A percentile compares a stretch with the other conserved stretches of the same genome.
phyloP scores from a whole-genome alignment of 805 yeast species.

The Suhomyces vadensis region DNA sequence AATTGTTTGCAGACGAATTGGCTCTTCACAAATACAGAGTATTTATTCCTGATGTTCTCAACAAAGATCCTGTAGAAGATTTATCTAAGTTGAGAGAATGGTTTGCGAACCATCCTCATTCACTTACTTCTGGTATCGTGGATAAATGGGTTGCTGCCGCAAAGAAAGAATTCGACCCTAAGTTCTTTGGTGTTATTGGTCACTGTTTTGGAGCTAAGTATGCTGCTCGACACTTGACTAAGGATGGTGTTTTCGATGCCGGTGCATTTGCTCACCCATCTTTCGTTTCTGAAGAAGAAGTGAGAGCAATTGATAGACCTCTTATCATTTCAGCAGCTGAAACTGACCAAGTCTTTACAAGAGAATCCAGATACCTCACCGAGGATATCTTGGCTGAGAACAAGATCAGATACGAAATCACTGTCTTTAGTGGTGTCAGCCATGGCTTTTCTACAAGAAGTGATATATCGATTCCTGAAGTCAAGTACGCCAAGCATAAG shows the following conservation, averaged over 20 bases:
- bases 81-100: constrained; percentile 6
- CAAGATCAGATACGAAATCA: constrained; percentile 58
- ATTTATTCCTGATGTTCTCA: constrained; percentile 32
- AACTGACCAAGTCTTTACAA: constrained; percentile 60
- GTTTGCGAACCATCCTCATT: constrained; percentile 13
- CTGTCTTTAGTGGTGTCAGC: constrained; percentile 58
- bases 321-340: constrained; percentile 75
- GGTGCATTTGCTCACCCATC: constrained; percentile 89
- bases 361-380: constrained; percentile 61
- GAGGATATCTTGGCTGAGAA: constrained; percentile 55
- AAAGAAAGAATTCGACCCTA: constrained; percentile 7
- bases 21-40: constrained; percentile 22
- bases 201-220: constrained; percentile 26
- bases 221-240: constrained; percentile 31
- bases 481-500: constrained; percentile 68
- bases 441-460: constrained; percentile 88
- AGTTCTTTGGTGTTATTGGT: constrained; percentile 20
- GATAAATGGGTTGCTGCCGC: constrained; percentile 8
- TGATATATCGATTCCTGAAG: constrained; percentile 54
- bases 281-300: constrained; percentile 63
- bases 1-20: constrained; percentile 31
- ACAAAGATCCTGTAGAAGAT: constrained; percentile 21
- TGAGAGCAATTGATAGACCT: constrained; percentile 59
- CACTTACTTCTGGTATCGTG: constrained; percentile 14
- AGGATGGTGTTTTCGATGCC: constrained; percentile 46